Conservation (phyloP, 768 basidiomycete species). For the Suillus americanus region DNA sequence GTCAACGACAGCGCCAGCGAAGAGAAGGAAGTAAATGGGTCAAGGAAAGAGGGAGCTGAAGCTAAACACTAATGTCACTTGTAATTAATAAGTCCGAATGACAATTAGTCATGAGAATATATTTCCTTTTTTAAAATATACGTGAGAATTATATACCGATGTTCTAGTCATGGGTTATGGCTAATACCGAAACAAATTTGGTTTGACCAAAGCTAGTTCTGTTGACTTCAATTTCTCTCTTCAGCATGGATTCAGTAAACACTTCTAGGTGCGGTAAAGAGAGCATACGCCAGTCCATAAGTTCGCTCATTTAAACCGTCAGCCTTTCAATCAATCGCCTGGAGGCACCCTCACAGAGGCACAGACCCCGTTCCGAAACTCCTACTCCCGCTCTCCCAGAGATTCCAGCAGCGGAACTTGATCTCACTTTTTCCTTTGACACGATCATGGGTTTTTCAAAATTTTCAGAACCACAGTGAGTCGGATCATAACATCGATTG, state of each 20-base stretch:
- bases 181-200: not conserved
- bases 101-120: constrained; percentile 20
- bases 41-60: constrained; percentile 17
- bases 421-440: constrained; percentile 42
- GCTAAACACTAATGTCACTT: constrained; percentile 17
- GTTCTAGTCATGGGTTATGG: not conserved
- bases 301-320: constrained; percentile 21
- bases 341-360: constrained; percentile 14
- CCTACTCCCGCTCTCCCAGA: constrained; percentile 45
- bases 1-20: constrained; percentile 17
- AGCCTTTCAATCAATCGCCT: constrained; percentile 22
- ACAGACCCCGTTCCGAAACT: constrained; percentile 16
- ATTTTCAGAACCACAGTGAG: constrained; percentile 45
- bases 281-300: constrained; percentile 7
- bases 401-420: constrained; percentile 49
- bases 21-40: constrained; percentile 10
- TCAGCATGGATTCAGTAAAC: constrained; percentile 22
- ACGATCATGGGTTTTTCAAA: constrained; percentile 38
- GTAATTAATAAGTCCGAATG: constrained; percentile 31
- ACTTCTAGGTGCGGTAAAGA: constrained; percentile 23
- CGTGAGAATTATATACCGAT: not conserved
- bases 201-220: not conserved
- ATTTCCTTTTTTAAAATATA: constrained; percentile 9
- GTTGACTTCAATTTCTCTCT: not conserved
- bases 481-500: constrained; percentile 25